Evolutionary conservation across 1,139 yeast species (phyloP).

Genomic region (Torulaspora pretoriensis): DNA sequence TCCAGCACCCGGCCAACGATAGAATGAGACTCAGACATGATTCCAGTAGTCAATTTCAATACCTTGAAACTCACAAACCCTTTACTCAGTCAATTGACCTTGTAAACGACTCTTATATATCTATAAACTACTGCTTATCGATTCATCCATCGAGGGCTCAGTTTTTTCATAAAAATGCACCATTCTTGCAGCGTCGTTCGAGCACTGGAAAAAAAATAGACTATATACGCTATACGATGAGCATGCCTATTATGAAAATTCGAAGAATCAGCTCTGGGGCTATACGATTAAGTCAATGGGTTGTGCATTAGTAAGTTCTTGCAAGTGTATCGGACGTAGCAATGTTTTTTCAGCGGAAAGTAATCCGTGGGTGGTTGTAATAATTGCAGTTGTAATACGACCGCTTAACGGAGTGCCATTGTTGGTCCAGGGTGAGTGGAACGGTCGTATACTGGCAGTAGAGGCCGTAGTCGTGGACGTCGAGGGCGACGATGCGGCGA

Average conservation of each 20-base stretch:
- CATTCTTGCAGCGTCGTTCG: constrained; percentile 1
- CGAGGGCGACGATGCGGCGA: constrained; percentile 74
- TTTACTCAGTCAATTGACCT: constrained; percentile 2
- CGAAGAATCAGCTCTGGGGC: not conserved
- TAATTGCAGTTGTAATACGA: constrained; percentile 35
- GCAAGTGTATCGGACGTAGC: constrained; percentile 6
- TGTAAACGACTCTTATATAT: constrained; percentile 1
- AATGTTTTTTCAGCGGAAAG: constrained; percentile 17
- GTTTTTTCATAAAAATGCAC: constrained; percentile 1
- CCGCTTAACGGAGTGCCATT: constrained; percentile 36
- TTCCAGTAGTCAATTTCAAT: not conserved
- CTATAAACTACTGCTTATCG: not conserved
- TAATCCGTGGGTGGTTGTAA: constrained; percentile 36
- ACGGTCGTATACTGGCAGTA: constrained; percentile 49
- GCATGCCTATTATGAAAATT: too few relatives aligned
- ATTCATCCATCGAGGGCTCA: constrained; percentile 2
- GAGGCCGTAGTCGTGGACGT: constrained; percentile 75
- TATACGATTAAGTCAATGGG: constrained; percentile 2
- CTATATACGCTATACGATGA: not conserved
- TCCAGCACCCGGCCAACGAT: constrained; percentile 16
- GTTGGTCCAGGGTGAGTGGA: constrained; percentile 39
- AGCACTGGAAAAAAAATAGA: not conserved
- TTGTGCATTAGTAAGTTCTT: constrained; percentile 1
- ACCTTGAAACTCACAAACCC: not conserved
- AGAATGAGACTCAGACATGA: constrained; percentile 16